Evolutionary conservation across 2,329 filamentous ascomycete genomes (phyloP).

Genomic region (Pseudogymnoascus sp.): DNA sequence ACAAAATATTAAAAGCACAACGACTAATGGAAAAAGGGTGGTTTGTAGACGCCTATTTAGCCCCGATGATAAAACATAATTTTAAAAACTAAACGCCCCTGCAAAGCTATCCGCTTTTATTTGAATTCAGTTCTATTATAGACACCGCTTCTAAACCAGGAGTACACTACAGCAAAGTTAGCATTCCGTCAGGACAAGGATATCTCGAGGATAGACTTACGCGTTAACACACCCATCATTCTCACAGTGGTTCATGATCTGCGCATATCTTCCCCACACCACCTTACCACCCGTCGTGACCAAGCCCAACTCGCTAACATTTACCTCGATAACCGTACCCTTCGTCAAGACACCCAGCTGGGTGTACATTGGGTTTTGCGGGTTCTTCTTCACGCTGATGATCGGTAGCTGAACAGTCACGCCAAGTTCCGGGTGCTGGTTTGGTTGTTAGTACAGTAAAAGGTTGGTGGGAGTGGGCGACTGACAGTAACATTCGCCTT

Average conservation of each 20-base stretch:
- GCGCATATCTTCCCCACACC: constrained; percentile 76
- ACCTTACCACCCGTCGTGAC: constrained; percentile 85
- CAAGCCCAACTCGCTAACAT: constrained; percentile 79
- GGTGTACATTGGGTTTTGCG: constrained; percentile 79
- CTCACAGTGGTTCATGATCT: constrained; percentile 46
- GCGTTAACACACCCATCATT: constrained; percentile 52
- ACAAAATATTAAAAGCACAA: background rate
- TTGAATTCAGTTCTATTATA: constrained; percentile 2
- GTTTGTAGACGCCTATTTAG: constrained; percentile 3
- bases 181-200: background rate
- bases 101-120: constrained; percentile 4
- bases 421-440: constrained; percentile 52
- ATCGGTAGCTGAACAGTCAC: constrained; percentile 72
- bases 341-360: constrained; percentile 80
- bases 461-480: constrained; percentile 32
- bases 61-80: background rate
- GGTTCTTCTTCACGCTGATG: constrained; percentile 64
- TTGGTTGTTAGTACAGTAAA: background rate
- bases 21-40: background rate
- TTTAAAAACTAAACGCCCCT: constrained; percentile 4
- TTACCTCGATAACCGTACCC: constrained; percentile 76
- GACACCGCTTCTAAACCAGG: constrained; percentile 7
- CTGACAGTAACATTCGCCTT: constrained; percentile 54
- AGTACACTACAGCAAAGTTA: background rate
- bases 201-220: background rate